Conservation (phyloP, 192 early-diverging fungal genomes). For the Rhizophagus sp. region DNA sequence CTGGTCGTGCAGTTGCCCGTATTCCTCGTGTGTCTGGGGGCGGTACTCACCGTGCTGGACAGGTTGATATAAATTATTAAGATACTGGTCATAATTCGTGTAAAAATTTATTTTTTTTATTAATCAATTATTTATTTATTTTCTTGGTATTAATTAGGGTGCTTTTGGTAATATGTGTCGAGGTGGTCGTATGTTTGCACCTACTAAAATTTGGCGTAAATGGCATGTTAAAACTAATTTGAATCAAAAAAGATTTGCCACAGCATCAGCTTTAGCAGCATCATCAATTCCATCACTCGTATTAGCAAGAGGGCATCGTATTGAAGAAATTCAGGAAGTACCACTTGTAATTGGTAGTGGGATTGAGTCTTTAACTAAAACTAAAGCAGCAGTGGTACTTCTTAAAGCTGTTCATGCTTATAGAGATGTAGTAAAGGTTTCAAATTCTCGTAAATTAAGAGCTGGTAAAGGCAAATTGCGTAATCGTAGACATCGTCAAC, state of each 20-base stretch:
- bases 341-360: constrained; percentile 85
- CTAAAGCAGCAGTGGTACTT: constrained; percentile 90
- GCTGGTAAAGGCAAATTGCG: constrained; percentile 97
- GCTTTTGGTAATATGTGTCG: constrained; percentile 99
- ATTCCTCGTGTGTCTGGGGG: constrained; percentile 96
- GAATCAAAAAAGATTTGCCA: constrained; percentile 98
- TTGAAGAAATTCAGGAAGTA: constrained; percentile 89
- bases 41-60: constrained; percentile 96
- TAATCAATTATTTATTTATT: not conserved
- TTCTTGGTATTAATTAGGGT: constrained; percentile 43
- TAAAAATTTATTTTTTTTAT: not conserved
- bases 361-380: constrained; percentile 84
- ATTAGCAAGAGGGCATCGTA: constrained; percentile 95
- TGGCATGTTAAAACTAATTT: constrained; percentile 99
- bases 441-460: constrained; percentile 92
- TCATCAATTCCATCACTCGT: constrained; percentile 89
- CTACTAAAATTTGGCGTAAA: constrained; percentile 99
- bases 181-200: constrained; percentile 99
- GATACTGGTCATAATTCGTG: not conserved
- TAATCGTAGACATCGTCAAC: constrained; percentile 94
- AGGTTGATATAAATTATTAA: constrained; percentile 41
- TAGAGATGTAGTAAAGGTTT: constrained; percentile 92
- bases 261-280: constrained; percentile 95
- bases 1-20: constrained; percentile 98
- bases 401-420: constrained; percentile 93